Base-by-base conservation (phyloP, 1,284 basidiomycete species). In the Cutaneotrichosporon mucoides region DNA sequence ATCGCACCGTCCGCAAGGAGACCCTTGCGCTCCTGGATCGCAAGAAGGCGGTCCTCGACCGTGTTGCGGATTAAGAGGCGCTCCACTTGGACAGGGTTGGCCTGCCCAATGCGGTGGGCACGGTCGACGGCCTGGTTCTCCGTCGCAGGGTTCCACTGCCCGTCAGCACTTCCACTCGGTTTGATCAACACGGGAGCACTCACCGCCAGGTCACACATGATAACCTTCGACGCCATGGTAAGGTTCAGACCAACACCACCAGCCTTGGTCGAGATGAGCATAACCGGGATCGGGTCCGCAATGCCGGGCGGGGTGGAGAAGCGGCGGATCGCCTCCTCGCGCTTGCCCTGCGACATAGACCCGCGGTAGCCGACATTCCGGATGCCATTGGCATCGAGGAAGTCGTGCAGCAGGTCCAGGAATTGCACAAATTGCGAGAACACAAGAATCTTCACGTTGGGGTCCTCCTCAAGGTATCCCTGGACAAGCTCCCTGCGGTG, bases 41-140 rank as follows among this genome's bases (percentile, higher is more conserved):
- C 44, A 45, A 66, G 47, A 54, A 54, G 36, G 24, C 52, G 61
- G 44, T 73, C 70, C 38, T 80, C 79, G 43, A 80, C 73, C 0
- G 76, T 72, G 55, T 76, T 64, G 2, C 53, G 57, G 46, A 78
- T 74, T 48, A 94, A 85, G 2, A 96, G 81, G 44, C 93, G 84
- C 77, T 90, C 92, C 52, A 96, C 87, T 40, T 89, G 80, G 56
- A 93, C 90, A 1, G 88, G 88, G 65, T 81, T 86, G 12, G 85
- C 91, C 77, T 96, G 94, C 1, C 94, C 94, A 61, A 97, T 96
- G 5, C 94, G 86, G 76, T 97, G 94, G 0, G 90, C 69, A 15
- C 79, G 70, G 54, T 77, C 76, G 38, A 73, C 66, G 3, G 76
- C 76, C 65, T 76, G 74, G 24, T 68, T 62, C 61, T 76, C 70